Evolutionary conservation across 768 basidiomycete species (phyloP).

Genomic region (Neoboletus subvelutipes): DNA sequence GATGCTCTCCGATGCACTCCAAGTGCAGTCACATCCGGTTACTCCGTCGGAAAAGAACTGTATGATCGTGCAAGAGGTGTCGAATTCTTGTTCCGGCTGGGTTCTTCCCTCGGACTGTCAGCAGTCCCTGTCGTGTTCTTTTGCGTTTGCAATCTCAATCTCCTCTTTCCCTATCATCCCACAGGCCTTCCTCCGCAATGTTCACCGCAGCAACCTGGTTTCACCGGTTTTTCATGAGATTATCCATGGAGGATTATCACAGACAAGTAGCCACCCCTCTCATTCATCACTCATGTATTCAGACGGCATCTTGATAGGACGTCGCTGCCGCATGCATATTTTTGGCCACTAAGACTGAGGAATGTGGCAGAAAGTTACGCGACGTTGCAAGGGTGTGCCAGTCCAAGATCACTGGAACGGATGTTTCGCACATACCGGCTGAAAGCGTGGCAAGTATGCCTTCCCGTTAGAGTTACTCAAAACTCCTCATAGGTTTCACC

Average conservation of each 20-base stretch:
- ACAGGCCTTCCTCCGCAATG: constrained; percentile 76
- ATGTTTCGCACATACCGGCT: constrained; percentile 54
- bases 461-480: neutral
- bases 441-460: constrained; percentile 59
- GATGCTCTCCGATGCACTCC: constrained; percentile 60
- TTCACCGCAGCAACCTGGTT: constrained; percentile 90
- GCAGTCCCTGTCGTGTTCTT: constrained; percentile 33
- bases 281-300: constrained; percentile 8
- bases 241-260: constrained; percentile 81
- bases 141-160: constrained; percentile 13
- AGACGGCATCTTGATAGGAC: constrained; percentile 46
- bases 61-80: constrained; percentile 80
- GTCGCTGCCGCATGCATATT: constrained; percentile 86
- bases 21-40: constrained; percentile 46
- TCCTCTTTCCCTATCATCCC: constrained; percentile 10
- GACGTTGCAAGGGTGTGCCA: constrained; percentile 78
- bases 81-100: constrained; percentile 83
- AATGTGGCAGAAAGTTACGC: constrained; percentile 82
- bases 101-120: constrained; percentile 73
- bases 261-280: constrained; percentile 47
- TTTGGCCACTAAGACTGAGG: constrained; percentile 89
- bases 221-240: constrained; percentile 89
- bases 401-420: constrained; percentile 60
- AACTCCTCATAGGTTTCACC: constrained; percentile 2
- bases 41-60: constrained; percentile 60